Percentiles rank a stretch among this genome's conserved stretches.
phyloP scores from a whole-genome alignment of 2,329 filamentous ascomycete genomes.

The Cryphonectria naterciae region DNA sequence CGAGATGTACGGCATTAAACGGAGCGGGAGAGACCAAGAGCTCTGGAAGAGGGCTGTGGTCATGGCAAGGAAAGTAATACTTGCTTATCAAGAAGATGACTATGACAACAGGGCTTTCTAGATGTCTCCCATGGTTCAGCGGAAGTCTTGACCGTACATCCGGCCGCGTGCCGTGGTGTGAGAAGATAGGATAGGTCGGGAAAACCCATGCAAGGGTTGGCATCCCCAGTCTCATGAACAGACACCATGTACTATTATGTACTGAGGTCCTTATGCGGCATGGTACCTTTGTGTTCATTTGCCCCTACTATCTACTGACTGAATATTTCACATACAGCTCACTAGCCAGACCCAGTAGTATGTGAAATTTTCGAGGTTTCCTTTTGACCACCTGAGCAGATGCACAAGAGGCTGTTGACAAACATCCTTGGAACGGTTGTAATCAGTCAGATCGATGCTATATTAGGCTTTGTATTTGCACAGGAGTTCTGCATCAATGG shows the following conservation, averaged over 20 bases:
- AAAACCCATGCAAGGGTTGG: background rate
- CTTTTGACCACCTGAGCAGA: background rate
- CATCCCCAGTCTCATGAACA: background rate
- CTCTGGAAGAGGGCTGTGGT: background rate
- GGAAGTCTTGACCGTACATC: background rate
- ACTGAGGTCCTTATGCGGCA: background rate
- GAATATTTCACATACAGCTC: background rate
- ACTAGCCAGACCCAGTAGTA: background rate
- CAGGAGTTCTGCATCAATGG: background rate
- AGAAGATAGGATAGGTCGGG: background rate
- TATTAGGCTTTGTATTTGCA: background rate
- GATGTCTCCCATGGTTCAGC: background rate
- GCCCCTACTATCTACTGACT: background rate
- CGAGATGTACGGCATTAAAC: background rate
- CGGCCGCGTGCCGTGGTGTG: background rate
- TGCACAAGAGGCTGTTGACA: background rate
- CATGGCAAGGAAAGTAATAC: background rate
- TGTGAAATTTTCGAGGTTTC: background rate
- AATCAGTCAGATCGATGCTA: background rate
- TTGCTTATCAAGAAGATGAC: background rate
- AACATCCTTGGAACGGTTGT: background rate
- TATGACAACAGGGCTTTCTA: background rate
- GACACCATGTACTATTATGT: background rate
- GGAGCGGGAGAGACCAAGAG: background rate
- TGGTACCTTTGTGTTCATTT: background rate